phyloP scores from a whole-genome alignment of 2,329 filamentous ascomycete species.

The Sporothrix pallida region DNA sequence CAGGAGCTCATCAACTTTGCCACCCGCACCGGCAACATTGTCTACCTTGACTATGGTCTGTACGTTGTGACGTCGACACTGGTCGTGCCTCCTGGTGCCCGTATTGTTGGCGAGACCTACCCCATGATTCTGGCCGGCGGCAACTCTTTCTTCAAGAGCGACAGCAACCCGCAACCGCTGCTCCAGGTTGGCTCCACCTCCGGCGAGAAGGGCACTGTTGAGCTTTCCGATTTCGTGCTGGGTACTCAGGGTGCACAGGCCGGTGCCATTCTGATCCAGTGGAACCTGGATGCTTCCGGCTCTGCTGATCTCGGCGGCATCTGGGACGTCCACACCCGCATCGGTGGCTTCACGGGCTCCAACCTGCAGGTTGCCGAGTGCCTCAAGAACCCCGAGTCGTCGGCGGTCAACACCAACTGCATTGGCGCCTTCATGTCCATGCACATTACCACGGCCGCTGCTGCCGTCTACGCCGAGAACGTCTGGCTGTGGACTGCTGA shows the following conservation, averaged over 20 bases:
- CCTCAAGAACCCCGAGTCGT: constrained; percentile 51
- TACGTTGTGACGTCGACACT: constrained; percentile 59
- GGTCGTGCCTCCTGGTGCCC: constrained; percentile 51
- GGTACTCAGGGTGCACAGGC: constrained; percentile 68
- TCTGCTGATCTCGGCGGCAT: constrained; percentile 48
- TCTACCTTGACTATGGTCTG: constrained; percentile 63
- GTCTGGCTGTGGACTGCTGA: constrained; percentile 72
- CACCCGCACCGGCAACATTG: constrained; percentile 53
- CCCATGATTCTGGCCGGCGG: constrained; percentile 38
- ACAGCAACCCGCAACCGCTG: constrained; percentile 65
- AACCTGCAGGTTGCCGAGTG: constrained; percentile 67
- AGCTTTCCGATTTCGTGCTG: constrained; percentile 75
- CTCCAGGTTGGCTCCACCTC: constrained; percentile 62
- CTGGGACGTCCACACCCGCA: constrained; percentile 69
- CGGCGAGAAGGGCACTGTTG: constrained; percentile 68
- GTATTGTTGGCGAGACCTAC: constrained; percentile 64
- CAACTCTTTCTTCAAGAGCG: constrained; percentile 62
- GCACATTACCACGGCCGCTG: constrained; percentile 51
- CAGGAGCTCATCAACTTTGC: constrained; percentile 62
- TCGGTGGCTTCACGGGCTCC: constrained; percentile 74
- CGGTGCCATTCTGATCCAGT: constrained; percentile 73
- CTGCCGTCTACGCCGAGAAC: constrained; percentile 54
- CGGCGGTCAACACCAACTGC: constrained; percentile 57
- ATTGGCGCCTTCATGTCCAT: constrained; percentile 63
- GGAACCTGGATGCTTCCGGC: constrained; percentile 64